Evolutionary conservation across 768 basidiomycete species (phyloP), one percentile per base, ranked within the genome.

Genomic region (Omphalotus guepiniiformis): DNA sequence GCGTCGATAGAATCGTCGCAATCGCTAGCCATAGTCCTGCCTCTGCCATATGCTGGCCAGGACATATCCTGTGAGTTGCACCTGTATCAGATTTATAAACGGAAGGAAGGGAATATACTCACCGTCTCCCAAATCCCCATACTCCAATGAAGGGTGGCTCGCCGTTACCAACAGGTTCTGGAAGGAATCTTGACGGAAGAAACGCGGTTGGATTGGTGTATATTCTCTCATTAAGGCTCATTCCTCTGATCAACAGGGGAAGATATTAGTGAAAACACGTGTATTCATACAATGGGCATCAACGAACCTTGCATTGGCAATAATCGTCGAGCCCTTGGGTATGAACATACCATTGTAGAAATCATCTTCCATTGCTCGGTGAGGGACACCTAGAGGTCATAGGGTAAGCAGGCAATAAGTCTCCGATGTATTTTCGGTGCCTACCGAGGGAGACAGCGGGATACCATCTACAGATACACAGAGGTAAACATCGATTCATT

Each of bases 121-220:
- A n/a, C n/a, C n/a, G n/a, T n/a, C n/a, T n/a, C n/a, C n/a, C n/a
- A n/a, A n/a, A n/a, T n/a, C n/a, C 25, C 78, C 79, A 43, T 79
- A 82, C 3, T 80, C 80, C 48, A 79, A 82, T 40, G 69, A 73
- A 35, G 72, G 55, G 4, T 61, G 58, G 18, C 68, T 67, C 13
- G 78, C 65, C 68, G 57, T 79, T 79, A 11, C 45, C 51, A 51
- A 66, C 62, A 1, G 78, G 77, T 18, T 76, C 65, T 13, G 67
- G 50, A 53, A 78, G 76, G 11, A 58, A 62, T 55, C 74, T 73
- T 61, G 35, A 9, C 2, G 18, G 6, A 12, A 26, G 28, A 25
- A 28, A n/a, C n/a, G n/a, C n/a, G n/a, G n/a, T n/a, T n/a, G n/a
- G n/a, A n/a, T n/a, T n/a, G n/a, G n/a, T n/a, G n/a, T n/a, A n/a